These are phyloP conservation scores for Teunomyces funiuensis DNA, from an alignment of 805 yeast genomes.

Conservation along the genomic window DNA sequence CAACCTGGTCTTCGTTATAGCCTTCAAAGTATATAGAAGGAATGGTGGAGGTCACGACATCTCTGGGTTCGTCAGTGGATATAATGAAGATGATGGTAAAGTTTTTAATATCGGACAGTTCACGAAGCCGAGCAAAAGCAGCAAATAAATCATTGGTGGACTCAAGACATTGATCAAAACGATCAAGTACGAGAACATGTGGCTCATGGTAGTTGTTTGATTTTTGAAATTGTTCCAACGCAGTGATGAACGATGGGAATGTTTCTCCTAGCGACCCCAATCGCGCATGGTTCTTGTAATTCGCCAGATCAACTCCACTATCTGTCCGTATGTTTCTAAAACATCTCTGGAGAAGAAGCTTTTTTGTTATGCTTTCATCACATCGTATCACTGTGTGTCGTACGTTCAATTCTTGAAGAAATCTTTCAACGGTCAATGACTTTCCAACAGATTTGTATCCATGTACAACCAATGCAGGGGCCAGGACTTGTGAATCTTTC, in stretches of 20 bases:
- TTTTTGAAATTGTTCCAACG: conserved; percentile 39
- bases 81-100: conserved; percentile 41
- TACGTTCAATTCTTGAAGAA: conserved; percentile 27
- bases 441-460: conserved; percentile 54
- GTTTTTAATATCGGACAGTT: conserved; percentile 33
- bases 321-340: conserved; percentile 37
- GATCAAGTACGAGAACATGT: conserved; percentile 48
- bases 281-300: conserved; percentile 15
- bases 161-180: conserved; percentile 48
- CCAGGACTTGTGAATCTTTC: conserved; percentile 23
- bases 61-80: conserved; percentile 38
- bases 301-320: conserved; percentile 27
- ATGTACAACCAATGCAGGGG: conserved; percentile 43
- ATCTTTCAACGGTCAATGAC: conserved; percentile 35
- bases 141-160: conserved; percentile 38
- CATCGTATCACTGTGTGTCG: conserved; percentile 38
- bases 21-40: conserved; percentile 43
- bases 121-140: conserved; percentile 44
- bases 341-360: conserved; percentile 42
- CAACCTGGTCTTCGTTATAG: conserved; percentile 37
- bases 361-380: conserved; percentile 44
- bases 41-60: conserved; percentile 35
- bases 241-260: conserved; percentile 39
- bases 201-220: conserved; percentile 30
- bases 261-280: conserved; percentile 38